These are phyloP conservation scores for Lichtheimia hyalospora DNA, from an alignment of 371 early-diverging fungal genomes.

Conservation along the genomic window DNA sequence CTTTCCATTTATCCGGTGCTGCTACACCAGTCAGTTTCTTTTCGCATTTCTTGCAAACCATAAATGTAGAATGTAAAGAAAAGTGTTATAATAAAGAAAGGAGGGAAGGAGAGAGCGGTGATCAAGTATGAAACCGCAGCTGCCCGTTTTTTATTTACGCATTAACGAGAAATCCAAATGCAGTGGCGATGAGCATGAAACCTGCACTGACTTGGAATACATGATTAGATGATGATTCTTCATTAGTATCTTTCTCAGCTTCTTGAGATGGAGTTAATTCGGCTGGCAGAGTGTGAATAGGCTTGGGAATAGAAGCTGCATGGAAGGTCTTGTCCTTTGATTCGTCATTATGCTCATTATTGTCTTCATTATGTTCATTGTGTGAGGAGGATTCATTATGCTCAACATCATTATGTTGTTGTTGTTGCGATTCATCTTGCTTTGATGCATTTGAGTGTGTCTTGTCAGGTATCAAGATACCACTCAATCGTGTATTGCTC, in stretches of 20 bases:
- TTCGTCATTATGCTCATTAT: neutral
- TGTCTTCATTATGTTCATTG: no score
- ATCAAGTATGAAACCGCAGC: neutral
- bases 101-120: neutral
- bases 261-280: neutral
- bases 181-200: neutral
- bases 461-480: no score
- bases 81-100: neutral
- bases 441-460: no score
- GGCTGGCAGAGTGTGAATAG: neutral
- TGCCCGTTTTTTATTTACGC: neutral
- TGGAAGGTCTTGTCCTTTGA: neutral
- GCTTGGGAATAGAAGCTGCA: slow-evolving; percentile 2
- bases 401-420: no score
- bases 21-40: slow-evolving; percentile 66
- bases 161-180: neutral
- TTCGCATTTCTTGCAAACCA: slow-evolving; percentile 72
- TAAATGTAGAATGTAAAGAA: slow-evolving; percentile 8
- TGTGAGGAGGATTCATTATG: no score
- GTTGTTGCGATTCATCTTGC: no score
- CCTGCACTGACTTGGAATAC: slow-evolving; percentile 1
- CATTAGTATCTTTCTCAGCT: neutral
- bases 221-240: neutral
- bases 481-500: no score
- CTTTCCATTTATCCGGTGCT: slow-evolving; percentile 72